Percentiles rank a stretch among this genome's conserved stretches.
These are phyloP conservation scores for Trametes cinnabarina DNA, from an alignment of 768 basidiomycete species.

Conservation along the genomic window DNA sequence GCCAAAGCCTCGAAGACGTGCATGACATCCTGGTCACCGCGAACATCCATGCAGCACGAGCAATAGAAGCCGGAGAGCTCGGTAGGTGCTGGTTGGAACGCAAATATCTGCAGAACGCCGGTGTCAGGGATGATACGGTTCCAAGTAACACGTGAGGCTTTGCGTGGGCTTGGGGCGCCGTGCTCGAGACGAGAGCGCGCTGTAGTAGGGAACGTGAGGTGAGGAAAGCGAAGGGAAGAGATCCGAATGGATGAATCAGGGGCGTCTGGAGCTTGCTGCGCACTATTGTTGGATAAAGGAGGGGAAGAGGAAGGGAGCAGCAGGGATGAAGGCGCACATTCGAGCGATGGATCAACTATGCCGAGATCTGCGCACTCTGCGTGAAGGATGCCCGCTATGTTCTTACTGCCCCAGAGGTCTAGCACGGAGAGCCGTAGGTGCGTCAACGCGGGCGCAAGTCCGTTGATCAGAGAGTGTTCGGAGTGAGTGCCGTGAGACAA, in stretches of 20 bases:
- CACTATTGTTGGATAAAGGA: no score
- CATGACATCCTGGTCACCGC: slow-evolving; percentile 22
- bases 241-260: no score
- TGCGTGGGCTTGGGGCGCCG: background rate
- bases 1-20: slow-evolving; percentile 21
- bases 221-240: no score
- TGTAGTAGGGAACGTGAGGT: background rate
- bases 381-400: slow-evolving; percentile 22
- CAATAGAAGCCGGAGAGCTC: slow-evolving; percentile 18
- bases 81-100: slow-evolving; percentile 23
- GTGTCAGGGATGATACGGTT: slow-evolving; percentile 8
- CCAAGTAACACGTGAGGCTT: slow-evolving; percentile 1
- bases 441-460: slow-evolving; percentile 8
- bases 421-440: slow-evolving; percentile 24
- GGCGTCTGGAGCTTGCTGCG: no score
- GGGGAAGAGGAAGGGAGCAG: background rate
- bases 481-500: slow-evolving; percentile 14
- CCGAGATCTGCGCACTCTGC: slow-evolving; percentile 19
- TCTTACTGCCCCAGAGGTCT: slow-evolving; percentile 22
- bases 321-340: background rate
- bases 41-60: slow-evolving; percentile 26
- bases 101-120: slow-evolving; percentile 9
- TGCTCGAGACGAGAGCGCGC: no score
- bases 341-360: slow-evolving; percentile 11
- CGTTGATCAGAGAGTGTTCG: slow-evolving; percentile 14